Evolutionary conservation across 805 yeast genomes (phyloP), one percentile per base, ranked within the genome.

Genomic region (Yamadazyma kitorensis): DNA sequence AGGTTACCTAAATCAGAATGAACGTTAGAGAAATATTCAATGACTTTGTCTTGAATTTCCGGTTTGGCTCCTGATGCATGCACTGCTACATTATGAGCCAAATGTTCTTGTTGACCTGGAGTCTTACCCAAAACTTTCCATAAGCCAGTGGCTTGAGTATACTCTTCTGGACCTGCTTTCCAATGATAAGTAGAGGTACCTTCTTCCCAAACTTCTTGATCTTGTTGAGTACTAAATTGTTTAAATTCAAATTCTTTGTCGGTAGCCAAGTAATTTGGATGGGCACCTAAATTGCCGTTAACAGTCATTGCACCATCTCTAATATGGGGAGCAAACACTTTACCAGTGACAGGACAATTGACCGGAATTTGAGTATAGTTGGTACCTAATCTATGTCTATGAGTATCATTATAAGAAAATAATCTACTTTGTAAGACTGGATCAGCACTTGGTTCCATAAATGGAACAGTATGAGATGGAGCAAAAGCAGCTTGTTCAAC

Each of bases 101-200:
- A 71, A 49, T 86, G 77, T 51, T 71, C 76, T 67, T 87, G 96
- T 63, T 86, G 95, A 48, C 88, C 86, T 10, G 85, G 79, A 51
- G 80, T 78, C 55, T 65, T 81, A 32, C 82, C 83, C 56, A 86
- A 72, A 20, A 86, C 94, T 38, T 82, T 70, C 78, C 87, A 91
- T 51, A 89, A 73, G 19, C 59, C 79, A 43, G 82, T 68, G 32
- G 96, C 83, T 68, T 89, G 96, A 44, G 61, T 73, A 58, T 66
- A 89, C 64, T 89, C 96, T 6, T 29, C 36, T 33, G 79, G 82
- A 15, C 72, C 64, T 36, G 75, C 76, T 37, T 75, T 72, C 96
- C 96, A 88, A 67, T 87, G 93, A 78, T 76, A 85, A 45, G 91
- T 86, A 42, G 80, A 66, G 27, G 93, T 93, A 35, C 87, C 77